Evolutionary conservation across 805 yeast genomes (phyloP), one percentile per base, ranked within the genome.

Genomic region (Teunomyces aglyptinius): DNA sequence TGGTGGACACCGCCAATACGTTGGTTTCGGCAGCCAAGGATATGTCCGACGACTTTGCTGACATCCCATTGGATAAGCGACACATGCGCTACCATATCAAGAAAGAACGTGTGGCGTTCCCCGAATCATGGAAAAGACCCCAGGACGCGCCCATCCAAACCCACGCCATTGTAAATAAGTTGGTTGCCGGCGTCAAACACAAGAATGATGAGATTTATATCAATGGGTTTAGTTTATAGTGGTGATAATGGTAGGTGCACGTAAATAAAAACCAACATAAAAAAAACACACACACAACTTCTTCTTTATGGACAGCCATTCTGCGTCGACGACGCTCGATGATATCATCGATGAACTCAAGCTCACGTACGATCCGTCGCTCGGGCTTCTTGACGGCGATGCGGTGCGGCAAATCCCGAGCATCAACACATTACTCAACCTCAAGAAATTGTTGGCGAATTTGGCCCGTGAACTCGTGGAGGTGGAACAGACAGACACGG

Each of bases 1-100:
- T 89, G 52, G 82, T 84, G 15, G 86, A 82, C 46, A 74, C 82
- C 22, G 71, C 90, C 52, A 77, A 78, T 54, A 75, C 75, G 46
- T 70, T 94, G 42, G 58, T 91, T 24, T 61, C 63, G 20, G 91
- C 83, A 56, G 72, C 96, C 6, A 86, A 82, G 58, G 85, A 81
- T 43, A 60, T 76, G 38, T 86, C 85, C 46, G 78, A 78, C 49
- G 51, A 55, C n/a, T 87, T 88, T 55, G 74, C 76, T 36, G 96
- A 88, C 58, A 71, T 92, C 27, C 97, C 97, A 27, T 65, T 92
- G 41, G 96, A 91, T 64, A 81, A 75, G 20, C 82, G 96, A 64
- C 89, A 85, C 60, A 76, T 78, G 44, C 80, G 73, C 58, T 58
- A 70, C 20, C 67, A 70, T 47, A 64, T 75, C 53, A 75, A 58